Evolutionary conservation across 768 basidiomycete species (phyloP).

Genomic region (Hygrophoropsis aurantiaca): DNA sequence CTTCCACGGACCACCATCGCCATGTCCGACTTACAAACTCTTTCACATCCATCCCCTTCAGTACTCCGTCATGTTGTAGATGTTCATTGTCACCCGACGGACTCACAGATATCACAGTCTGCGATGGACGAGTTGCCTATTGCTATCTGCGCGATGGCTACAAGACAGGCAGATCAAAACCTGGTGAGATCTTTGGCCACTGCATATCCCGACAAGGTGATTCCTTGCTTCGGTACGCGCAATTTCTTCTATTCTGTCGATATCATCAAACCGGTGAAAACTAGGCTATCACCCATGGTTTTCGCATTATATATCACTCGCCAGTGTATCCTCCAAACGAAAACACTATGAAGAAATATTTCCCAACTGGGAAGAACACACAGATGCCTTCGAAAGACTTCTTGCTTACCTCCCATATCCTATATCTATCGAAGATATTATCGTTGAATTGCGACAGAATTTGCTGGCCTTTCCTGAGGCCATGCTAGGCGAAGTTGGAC

Average conservation of each 20-base stretch:
- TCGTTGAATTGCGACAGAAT: conserved; percentile 58
- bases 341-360: conserved; percentile 78
- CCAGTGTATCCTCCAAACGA: conserved; percentile 48
- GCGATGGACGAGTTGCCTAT: conserved; percentile 59
- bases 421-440: conserved; percentile 52
- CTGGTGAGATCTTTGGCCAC: conserved; percentile 67
- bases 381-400: conserved; percentile 52
- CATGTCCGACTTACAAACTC: conserved; percentile 10
- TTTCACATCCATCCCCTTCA: conserved; percentile 23
- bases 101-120: conserved; percentile 50
- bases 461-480: conserved; percentile 63
- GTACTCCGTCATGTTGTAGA: conserved; percentile 76
- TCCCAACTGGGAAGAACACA: conserved; percentile 35
- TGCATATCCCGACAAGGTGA: conserved; percentile 60
- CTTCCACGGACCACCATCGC: too few species aligned
- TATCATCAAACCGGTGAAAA: conserved; percentile 6
- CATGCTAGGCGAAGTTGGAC: conserved; percentile 91
- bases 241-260: conserved; percentile 7
- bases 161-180: conserved; percentile 62
- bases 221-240: conserved; percentile 86
- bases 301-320: conserved; percentile 68
- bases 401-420: conserved; percentile 75
- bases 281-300: conserved; percentile 97
- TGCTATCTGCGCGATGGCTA: conserved; percentile 84
- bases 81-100: conserved; percentile 92